Percentiles rank a stretch among this genome's conserved stretches.
These are phyloP conservation scores for Sugiyamaella japonica DNA, from an alignment of 1,139 yeast species.

Conservation along the genomic window DNA sequence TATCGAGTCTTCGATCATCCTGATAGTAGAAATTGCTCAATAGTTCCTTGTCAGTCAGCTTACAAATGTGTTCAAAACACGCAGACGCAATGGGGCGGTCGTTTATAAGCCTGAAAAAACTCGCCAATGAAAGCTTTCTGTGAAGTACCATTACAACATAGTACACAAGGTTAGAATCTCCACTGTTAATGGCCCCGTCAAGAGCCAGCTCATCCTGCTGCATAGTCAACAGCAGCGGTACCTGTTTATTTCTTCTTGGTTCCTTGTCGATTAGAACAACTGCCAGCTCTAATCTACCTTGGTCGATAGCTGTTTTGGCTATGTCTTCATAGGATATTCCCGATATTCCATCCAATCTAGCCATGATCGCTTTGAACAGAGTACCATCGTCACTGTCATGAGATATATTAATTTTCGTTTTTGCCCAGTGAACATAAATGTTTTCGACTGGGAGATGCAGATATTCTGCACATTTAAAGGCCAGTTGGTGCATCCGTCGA, in stretches of 20 bases:
- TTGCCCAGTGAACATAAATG: constrained; percentile 81
- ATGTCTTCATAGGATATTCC: constrained; percentile 62
- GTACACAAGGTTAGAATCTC: constrained; percentile 63
- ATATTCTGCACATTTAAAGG: constrained; percentile 60
- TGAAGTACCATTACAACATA: constrained; percentile 58
- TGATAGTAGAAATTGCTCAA: constrained; percentile 59
- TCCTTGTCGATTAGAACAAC: constrained; percentile 66
- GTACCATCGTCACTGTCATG: constrained; percentile 57
- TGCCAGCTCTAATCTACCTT: constrained; percentile 74
- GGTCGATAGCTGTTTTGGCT: constrained; percentile 72
- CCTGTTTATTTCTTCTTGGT: constrained; percentile 60
- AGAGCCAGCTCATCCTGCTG: constrained; percentile 74
- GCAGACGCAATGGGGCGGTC: constrained; percentile 47
- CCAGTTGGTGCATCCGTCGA: constrained; percentile 62
- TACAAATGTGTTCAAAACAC: constrained; percentile 47
- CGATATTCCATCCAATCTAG: constrained; percentile 44
- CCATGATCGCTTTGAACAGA: constrained; percentile 52
- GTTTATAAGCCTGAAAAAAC: constrained; percentile 55
- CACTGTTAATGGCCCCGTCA: constrained; percentile 63
- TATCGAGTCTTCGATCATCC: constrained; percentile 53
- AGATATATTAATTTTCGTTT: constrained; percentile 61
- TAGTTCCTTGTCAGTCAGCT: constrained; percentile 40
- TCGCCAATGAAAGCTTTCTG: constrained; percentile 51
- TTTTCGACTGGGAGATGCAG: constrained; percentile 54
- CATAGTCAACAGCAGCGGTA: constrained; percentile 64